A percentile compares a stretch with the other conserved stretches of the same genome.
These are phyloP conservation scores for Mycena capillaripes DNA, from an alignment of 768 basidiomycete genomes.

Conservation along the genomic window DNA sequence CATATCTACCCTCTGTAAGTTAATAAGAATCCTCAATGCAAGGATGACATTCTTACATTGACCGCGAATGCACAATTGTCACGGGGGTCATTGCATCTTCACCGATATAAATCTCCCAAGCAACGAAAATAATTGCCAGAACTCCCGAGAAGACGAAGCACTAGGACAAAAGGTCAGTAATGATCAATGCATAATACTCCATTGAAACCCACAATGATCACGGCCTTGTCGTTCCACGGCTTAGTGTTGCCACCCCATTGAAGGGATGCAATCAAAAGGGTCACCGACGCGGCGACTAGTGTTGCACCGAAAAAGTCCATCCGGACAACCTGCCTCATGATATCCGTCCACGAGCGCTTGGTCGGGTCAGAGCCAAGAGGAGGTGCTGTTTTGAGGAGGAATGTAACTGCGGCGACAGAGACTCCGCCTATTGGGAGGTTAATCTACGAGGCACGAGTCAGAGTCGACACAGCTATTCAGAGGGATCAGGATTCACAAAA, in stretches of 20 bases:
- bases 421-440: not conserved
- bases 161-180: not conserved
- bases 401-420: slow-evolving; percentile 20
- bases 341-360: not conserved
- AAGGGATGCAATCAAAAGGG: slow-evolving; percentile 53
- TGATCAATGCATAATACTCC: too few relatives aligned
- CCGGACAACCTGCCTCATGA: slow-evolving; percentile 27
- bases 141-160: slow-evolving; percentile 22
- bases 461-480: not conserved
- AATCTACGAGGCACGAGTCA: not conserved
- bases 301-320: slow-evolving; percentile 55
- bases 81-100: not conserved
- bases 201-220: slow-evolving; percentile 22
- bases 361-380: slow-evolving; percentile 9
- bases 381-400: slow-evolving; percentile 18
- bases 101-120: slow-evolving; percentile 15
- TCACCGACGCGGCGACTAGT: slow-evolving; percentile 50
- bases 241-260: slow-evolving; percentile 61
- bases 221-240: slow-evolving; percentile 47
- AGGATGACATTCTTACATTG: not conserved
- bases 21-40: not conserved
- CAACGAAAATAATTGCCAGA: not conserved
- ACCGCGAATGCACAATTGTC: not conserved
- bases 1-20: not conserved
- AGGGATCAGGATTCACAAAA: not conserved